Percentiles rank a stretch among this genome's conserved stretches.
phyloP scores from a whole-genome alignment of 805 yeast species.

The Wickerhamiella bombiphila region DNA sequence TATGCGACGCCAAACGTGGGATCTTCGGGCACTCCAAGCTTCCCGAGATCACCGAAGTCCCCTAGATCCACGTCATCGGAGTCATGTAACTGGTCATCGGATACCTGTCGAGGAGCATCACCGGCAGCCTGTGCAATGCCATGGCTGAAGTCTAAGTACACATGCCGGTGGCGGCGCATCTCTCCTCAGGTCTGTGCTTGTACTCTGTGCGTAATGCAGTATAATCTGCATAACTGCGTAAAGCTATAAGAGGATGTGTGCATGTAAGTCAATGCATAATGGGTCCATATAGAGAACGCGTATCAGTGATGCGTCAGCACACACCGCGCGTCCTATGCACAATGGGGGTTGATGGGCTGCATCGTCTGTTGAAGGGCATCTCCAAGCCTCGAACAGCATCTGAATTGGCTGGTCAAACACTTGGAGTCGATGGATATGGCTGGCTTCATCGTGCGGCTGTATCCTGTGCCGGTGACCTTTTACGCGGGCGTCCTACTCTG shows the following conservation, averaged over 20 bases:
- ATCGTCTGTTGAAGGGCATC: conserved; percentile 63
- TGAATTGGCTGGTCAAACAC: conserved; percentile 51
- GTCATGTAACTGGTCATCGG: neutral
- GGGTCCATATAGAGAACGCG: too few species aligned
- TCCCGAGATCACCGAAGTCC: neutral
- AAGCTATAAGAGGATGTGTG: too few species aligned
- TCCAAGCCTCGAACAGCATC: conserved; percentile 46
- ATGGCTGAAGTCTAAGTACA: neutral
- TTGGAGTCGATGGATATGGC: conserved; percentile 92
- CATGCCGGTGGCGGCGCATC: conserved; percentile 2
- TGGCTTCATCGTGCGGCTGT: conserved; percentile 87
- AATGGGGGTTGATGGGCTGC: conserved; percentile 73
- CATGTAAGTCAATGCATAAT: too few species aligned
- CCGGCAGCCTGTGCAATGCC: neutral
- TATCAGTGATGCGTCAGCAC: too few species aligned
- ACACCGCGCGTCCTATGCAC: too few species aligned
- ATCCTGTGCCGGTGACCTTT: conserved; percentile 72
- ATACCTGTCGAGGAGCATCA: neutral
- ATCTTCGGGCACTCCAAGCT: neutral
- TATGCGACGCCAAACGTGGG: neutral
- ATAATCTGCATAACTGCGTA: too few species aligned
- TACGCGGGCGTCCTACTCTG: conserved; percentile 50
- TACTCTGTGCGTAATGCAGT: too few species aligned
- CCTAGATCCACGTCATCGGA: neutral
- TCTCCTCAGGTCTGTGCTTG: too few species aligned